Base-by-base conservation (phyloP, 1,284 basidiomycete species). In the Phellopilus nigrolimitatus region DNA sequence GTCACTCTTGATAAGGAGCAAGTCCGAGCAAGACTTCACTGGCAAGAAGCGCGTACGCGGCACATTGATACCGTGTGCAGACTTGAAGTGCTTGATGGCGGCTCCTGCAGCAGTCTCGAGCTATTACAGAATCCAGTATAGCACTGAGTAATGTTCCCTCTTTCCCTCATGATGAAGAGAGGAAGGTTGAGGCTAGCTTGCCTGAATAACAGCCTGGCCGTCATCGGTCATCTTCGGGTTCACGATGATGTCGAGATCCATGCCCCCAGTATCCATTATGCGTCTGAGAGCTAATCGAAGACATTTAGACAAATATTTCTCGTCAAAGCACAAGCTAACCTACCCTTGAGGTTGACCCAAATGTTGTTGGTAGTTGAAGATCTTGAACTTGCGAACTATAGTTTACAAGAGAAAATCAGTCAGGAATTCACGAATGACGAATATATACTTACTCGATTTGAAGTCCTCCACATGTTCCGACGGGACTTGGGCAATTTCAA, bases 401-500 rank as follows among this genome's bases (percentile, higher is more conserved):
- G 62, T 66, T 3, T 22, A 19, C 15, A 5, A 27, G 15, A 30
- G 4, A 31, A 19, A 19, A 19, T 37, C 45, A 51, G 31, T 50
- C 53, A 25, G 37, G 30, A 42, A 9, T 12, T 22, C 38, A 27
- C 30, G 24, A 13, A 24, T 12, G 5, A 33, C 17, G 12, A 7
- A 31, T 51, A 63, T 39, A 4, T 7, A 47, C 58, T 8, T 58
- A 76, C 86, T 71, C 12, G 89, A 91, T 73, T 97, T 97, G 82
- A 98, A 98, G 71, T 98, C 95, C 69, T 99, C 95, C 47, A 95
- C 83, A 67, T 99, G 95, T 70, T 98, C 97, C 46, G 86, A 90
- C 33, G 97, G 92, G 22, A 99, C 97, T 71, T 99, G 95, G 19
- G 97, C 97, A 56, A 99, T 95, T 75, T 99, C 95, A 57, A 99